These are phyloP conservation scores for Fraxinus nigra DNA, from an alignment of 305 asterid species.

Conservation along the genomic window DNA sequence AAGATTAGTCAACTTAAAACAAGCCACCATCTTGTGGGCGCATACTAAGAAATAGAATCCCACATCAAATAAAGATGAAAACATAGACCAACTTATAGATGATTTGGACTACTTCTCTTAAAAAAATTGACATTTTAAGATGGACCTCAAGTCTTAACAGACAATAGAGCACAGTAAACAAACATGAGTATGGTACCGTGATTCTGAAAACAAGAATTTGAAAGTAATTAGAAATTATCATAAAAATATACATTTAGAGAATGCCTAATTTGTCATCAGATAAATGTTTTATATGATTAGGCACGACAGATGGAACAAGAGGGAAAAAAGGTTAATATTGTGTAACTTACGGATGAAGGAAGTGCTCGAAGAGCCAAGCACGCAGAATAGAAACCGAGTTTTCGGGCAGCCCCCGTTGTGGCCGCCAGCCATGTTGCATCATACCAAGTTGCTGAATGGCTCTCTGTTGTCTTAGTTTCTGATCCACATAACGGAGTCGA, in stretches of 20 bases:
- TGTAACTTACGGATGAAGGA: constrained; percentile 79
- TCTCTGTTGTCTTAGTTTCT: constrained; percentile 76
- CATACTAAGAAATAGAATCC: no score
- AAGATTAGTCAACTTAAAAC: no score
- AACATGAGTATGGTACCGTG: neutral
- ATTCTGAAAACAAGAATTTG: neutral
- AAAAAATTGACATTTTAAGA: no score
- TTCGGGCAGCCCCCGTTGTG: constrained; percentile 92
- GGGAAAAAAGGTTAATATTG: neutral
- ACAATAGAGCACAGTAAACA: neutral
- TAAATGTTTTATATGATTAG: neutral
- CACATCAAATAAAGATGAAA: no score
- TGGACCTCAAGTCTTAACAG: no score
- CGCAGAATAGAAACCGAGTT: constrained; percentile 73
- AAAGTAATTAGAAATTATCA: neutral
- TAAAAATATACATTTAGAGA: neutral
- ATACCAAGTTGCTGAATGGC: constrained; percentile 91
- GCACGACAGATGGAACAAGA: neutral
- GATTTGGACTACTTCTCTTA: no score
- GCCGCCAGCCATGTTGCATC: constrained; percentile 95
- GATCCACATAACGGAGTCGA: constrained; percentile 77
- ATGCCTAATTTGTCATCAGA: neutral
- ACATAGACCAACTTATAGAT: no score
- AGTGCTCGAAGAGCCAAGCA: constrained; percentile 98
- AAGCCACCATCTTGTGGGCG: no score